These are phyloP conservation scores for Plasmodium gallinaceum DNA, from an alignment of 169 alveolate species.

Conservation along the genomic window DNA sequence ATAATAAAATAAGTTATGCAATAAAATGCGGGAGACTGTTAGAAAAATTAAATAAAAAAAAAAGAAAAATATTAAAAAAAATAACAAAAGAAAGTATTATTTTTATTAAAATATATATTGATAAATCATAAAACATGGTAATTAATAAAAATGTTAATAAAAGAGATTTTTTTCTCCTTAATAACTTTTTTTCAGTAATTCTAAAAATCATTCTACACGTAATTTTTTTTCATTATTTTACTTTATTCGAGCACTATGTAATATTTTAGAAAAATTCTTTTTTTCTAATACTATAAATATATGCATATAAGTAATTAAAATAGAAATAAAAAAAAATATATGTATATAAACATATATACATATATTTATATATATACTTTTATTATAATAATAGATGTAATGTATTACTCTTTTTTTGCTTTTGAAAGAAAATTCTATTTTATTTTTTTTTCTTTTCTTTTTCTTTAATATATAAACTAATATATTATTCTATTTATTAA, in stretches of 20 bases:
- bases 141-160: neutral
- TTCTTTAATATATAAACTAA: neutral
- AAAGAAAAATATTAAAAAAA: neutral
- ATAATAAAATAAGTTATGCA: constrained; percentile 30
- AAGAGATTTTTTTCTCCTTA: neutral
- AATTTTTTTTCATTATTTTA: neutral
- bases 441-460: neutral
- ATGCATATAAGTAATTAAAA: neutral
- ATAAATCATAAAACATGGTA: neutral
- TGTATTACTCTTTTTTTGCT: too few relatives aligned
- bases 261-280: constrained; percentile 3
- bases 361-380: neutral
- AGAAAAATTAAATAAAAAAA: constrained; percentile 3
- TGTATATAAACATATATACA: neutral
- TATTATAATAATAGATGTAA: neutral
- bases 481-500: neutral
- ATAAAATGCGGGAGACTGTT: constrained; percentile 1
- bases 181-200: constrained; percentile 8
- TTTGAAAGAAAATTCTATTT: too few relatives aligned
- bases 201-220: constrained; percentile 6
- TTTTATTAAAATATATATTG: neutral
- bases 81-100: neutral
- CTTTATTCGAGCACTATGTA: neutral
- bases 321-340: neutral
- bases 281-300: neutral